Evolutionary conservation across 768 basidiomycete genomes (phyloP).

Genomic region (Xerocomellus intermedius): DNA sequence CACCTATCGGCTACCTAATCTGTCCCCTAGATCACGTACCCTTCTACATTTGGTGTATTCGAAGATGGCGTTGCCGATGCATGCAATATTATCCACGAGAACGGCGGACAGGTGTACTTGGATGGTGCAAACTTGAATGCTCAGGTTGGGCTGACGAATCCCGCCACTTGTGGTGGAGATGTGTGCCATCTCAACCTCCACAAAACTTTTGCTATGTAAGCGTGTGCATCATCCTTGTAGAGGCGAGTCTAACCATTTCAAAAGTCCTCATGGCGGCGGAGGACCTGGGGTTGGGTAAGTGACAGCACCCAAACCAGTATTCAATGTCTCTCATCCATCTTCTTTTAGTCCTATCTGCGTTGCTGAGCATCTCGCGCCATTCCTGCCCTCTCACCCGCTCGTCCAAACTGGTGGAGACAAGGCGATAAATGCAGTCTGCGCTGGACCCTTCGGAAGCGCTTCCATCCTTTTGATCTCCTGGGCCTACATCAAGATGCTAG

Average conservation of each 20-base stretch:
- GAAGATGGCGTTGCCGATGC: slow-evolving; percentile 89
- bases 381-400: slow-evolving; percentile 87
- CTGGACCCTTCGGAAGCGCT: slow-evolving; percentile 92
- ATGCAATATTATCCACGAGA: slow-evolving; percentile 89
- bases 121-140: slow-evolving; percentile 95
- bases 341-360: slow-evolving; percentile 80
- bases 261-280: slow-evolving; percentile 93
- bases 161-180: slow-evolving; percentile 93
- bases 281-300: slow-evolving; percentile 91
- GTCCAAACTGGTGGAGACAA: slow-evolving; percentile 62
- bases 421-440: slow-evolving; percentile 85
- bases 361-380: slow-evolving; percentile 89
- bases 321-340: slow-evolving; percentile 1
- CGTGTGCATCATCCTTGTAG: background rate
- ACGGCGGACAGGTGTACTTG: slow-evolving; percentile 96
- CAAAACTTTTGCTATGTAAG: slow-evolving; percentile 95
- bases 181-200: slow-evolving; percentile 98
- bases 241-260: background rate
- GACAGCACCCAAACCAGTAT: background rate
- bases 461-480: slow-evolving; percentile 96
- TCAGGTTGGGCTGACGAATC: slow-evolving; percentile 89
- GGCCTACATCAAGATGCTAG: slow-evolving; percentile 99
- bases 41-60: slow-evolving; percentile 97
- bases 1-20: slow-evolving; percentile 5
- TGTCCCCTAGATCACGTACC: slow-evolving; percentile 78